These are phyloP conservation scores for Pythium brachiatum DNA, from an alignment of 352 stramenopile genomes.

Conservation along the genomic window DNA sequence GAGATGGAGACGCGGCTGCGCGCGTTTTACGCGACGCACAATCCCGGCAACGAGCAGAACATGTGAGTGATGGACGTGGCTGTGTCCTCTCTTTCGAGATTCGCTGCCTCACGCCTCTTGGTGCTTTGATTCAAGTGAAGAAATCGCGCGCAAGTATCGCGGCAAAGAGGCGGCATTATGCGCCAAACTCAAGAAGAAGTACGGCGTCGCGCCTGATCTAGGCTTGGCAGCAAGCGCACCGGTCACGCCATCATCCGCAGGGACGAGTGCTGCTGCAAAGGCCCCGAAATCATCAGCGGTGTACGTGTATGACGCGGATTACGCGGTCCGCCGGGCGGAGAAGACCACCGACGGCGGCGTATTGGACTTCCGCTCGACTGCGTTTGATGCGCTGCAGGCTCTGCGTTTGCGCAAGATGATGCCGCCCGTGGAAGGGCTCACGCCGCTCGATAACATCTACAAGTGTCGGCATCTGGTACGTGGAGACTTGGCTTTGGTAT, in stretches of 20 bases:
- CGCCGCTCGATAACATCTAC: constrained; percentile 86
- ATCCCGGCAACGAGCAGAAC: constrained; percentile 74
- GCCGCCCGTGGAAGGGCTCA: constrained; percentile 28
- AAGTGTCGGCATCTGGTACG: constrained; percentile 77
- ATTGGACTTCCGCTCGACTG: constrained; percentile 48
- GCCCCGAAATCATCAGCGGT: neutral
- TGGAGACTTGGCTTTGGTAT: too few species aligned
- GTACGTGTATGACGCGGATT: constrained; percentile 38
- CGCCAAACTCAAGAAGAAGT: constrained; percentile 78
- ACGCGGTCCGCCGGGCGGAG: constrained; percentile 26
- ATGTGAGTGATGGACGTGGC: constrained; percentile 56
- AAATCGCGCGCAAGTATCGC: constrained; percentile 72
- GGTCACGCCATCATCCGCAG: neutral
- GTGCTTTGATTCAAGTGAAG: constrained; percentile 32
- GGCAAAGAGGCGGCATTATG: constrained; percentile 61
- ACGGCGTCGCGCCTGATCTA: constrained; percentile 53
- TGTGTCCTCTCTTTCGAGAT: neutral
- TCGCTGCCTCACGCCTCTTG: neutral
- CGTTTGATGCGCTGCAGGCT: constrained; percentile 58
- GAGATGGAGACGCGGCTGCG: constrained; percentile 55
- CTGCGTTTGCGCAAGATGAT: constrained; percentile 20
- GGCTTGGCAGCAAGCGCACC: neutral
- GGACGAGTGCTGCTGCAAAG: neutral
- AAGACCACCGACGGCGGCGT: constrained; percentile 12
- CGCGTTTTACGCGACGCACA: constrained; percentile 72